Percentiles rank a stretch among this genome's conserved stretches.
Conservation (phyloP, 192 early-diverging fungal species). For the Entomortierella beljakovae region DNA sequence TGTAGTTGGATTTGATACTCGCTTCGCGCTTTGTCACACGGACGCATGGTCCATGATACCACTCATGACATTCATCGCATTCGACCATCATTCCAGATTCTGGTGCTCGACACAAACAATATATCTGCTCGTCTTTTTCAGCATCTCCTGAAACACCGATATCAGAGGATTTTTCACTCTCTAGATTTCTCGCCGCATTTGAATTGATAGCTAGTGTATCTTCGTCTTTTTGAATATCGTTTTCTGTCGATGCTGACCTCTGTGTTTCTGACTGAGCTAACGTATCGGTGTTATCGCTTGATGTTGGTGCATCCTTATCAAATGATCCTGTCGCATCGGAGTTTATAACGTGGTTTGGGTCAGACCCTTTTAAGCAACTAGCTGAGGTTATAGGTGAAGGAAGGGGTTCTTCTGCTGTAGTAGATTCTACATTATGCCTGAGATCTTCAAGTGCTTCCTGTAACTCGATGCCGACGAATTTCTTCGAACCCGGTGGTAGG, state of each 20-base stretch:
- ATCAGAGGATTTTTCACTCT: neutral
- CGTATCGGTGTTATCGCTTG: too few species aligned
- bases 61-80: conserved; percentile 73
- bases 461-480: conserved; percentile 6
- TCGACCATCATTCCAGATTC: conserved; percentile 77
- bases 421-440: conserved; percentile 36
- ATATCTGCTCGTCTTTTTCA: conserved; percentile 45
- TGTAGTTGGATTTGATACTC: conserved; percentile 57
- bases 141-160: neutral
- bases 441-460: conserved; percentile 40
- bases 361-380: neutral
- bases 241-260: neutral
- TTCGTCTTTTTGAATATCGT: neutral
- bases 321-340: neutral
- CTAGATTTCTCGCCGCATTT: neutral
- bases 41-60: conserved; percentile 76
- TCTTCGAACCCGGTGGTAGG: conserved; percentile 6
- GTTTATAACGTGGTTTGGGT: too few species aligned
- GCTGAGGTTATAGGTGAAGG: neutral
- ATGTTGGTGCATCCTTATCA: neutral
- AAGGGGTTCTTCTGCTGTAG: conserved; percentile 28
- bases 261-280: neutral
- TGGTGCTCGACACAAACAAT: conserved; percentile 71
- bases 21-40: conserved; percentile 55
- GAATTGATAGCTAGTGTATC: neutral